Evolutionary conservation across 129 eudicot species (phyloP).

Genomic region (Pulicaria dysenterica): DNA sequence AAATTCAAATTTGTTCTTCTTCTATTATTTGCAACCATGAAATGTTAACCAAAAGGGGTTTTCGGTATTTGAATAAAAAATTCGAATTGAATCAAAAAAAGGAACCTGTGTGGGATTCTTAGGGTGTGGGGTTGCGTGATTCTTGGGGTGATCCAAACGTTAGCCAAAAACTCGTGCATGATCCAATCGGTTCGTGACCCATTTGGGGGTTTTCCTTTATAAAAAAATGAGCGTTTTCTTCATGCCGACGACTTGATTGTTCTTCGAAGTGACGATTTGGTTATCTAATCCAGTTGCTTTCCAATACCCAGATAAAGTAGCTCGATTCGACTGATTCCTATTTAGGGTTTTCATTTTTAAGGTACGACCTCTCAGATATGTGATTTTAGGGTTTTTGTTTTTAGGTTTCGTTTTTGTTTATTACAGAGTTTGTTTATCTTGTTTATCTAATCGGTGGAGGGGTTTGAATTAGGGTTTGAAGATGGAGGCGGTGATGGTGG

Average conservation of each 20-base stretch:
- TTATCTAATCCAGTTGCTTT: constrained; percentile 26
- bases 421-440: too few species aligned
- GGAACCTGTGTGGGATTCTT: constrained; percentile 17
- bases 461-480: too few species aligned
- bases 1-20: constrained; percentile 20
- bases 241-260: constrained; percentile 35
- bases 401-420: too few species aligned
- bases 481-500: too few species aligned
- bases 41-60: constrained; percentile 26
- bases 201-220: constrained; percentile 35
- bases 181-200: constrained; percentile 34
- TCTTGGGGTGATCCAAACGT: too few species aligned
- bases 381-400: too few species aligned
- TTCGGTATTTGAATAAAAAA: neutral
- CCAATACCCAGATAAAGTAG: constrained; percentile 36
- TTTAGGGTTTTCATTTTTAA: too few species aligned
- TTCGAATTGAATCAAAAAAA: neutral
- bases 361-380: too few species aligned
- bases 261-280: constrained; percentile 15
- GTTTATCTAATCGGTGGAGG: too few species aligned
- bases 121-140: constrained; percentile 20
- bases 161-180: constrained; percentile 44
- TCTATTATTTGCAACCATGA: constrained; percentile 53
- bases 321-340: constrained; percentile 34
- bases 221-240: constrained; percentile 37